Conservation (phyloP, 768 basidiomycete species). For the Podaxis sp. region DNA sequence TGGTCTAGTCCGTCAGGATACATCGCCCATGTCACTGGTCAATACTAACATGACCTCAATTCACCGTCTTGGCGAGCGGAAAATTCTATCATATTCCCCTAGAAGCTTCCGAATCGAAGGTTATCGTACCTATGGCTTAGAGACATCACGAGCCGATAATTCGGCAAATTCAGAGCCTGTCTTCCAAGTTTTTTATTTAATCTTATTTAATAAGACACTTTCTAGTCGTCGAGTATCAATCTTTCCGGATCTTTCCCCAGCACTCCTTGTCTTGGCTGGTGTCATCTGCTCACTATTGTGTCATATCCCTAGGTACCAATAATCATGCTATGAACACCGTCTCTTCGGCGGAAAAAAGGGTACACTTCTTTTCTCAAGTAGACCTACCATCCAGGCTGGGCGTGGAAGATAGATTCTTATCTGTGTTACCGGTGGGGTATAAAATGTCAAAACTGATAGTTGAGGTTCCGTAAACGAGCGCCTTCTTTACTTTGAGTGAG, state of each 20-base stretch:
- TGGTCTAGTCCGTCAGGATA: too few relatives aligned
- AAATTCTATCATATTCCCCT: too few relatives aligned
- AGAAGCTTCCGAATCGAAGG: not conserved
- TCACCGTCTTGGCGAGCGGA: not conserved
- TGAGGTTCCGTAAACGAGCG: not conserved
- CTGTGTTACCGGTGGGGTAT: too few relatives aligned
- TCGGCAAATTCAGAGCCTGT: not conserved
- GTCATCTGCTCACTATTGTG: not conserved
- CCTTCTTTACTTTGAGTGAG: not conserved
- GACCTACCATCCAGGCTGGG: too few relatives aligned
- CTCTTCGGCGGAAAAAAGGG: not conserved
- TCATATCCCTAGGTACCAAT: not conserved
- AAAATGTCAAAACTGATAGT: not conserved
- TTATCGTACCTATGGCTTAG: not conserved
- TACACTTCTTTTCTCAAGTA: not conserved
- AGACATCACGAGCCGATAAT: not conserved
- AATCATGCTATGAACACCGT: not conserved
- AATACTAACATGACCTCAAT: too few relatives aligned
- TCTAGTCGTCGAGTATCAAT: not conserved
- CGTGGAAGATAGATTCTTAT: too few relatives aligned
- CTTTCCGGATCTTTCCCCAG: not conserved
- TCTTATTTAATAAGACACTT: too few relatives aligned
- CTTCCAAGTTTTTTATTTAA: too few relatives aligned
- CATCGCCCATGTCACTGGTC: too few relatives aligned
- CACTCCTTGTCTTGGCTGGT: not conserved